Conservation (phyloP, 2,329 filamentous ascomycete species). For the Clarireedia homoeocarpa region DNA sequence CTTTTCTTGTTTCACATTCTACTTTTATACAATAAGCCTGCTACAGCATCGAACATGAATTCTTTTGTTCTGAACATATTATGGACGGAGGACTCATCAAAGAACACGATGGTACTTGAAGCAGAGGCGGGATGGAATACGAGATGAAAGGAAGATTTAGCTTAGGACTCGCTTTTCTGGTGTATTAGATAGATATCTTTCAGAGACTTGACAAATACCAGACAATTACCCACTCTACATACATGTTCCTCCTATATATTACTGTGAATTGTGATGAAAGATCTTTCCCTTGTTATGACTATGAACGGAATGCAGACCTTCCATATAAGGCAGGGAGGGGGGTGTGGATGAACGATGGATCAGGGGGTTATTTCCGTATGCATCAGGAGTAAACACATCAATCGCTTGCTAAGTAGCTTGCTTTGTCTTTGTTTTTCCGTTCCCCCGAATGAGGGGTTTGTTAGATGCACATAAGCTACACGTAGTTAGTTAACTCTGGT, state of each 20-base stretch:
- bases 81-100: neutral
- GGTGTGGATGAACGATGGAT: too few species aligned
- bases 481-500: too few species aligned
- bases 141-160: constrained; percentile 13
- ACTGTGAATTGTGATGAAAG: constrained; percentile 2
- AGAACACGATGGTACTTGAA: neutral
- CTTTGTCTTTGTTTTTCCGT: too few species aligned
- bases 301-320: too few species aligned
- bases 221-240: constrained; percentile 32
- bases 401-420: too few species aligned
- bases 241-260: neutral
- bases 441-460: too few species aligned
- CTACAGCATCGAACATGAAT: constrained; percentile 12
- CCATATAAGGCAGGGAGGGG: too few species aligned
- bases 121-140: constrained; percentile 1
- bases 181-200: constrained; percentile 28
- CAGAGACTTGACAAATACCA: constrained; percentile 26
- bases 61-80: constrained; percentile 11
- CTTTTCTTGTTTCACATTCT: constrained; percentile 8
- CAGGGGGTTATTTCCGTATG: too few species aligned
- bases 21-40: constrained; percentile 4
- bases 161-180: constrained; percentile 30
- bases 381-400: too few species aligned
- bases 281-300: too few species aligned
- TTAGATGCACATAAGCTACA: too few species aligned